A percentile compares a stretch with the other conserved stretches of the same genome.
Evolutionary conservation across 345 rosid genomes (phyloP).

Genomic region (Raphanus raphanistrum): DNA sequence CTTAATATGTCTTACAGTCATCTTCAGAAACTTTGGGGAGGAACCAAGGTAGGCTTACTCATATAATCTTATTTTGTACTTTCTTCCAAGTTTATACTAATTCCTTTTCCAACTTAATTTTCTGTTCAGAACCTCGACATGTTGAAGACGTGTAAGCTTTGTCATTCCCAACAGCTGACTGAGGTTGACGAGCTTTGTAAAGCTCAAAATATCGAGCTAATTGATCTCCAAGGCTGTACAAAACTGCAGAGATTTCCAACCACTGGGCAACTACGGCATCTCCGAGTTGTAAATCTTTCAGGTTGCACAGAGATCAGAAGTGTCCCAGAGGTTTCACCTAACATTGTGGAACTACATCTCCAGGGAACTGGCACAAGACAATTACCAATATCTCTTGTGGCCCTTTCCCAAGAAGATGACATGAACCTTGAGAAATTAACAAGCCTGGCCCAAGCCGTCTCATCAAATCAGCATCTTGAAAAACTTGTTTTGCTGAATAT

Average conservation of each 20-base stretch:
- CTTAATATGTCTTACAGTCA: slow-evolving; percentile 21
- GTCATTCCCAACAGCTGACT: slow-evolving; percentile 7
- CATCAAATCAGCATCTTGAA: not conserved
- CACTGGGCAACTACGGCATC: not conserved
- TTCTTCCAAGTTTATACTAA: not conserved
- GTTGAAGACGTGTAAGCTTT: slow-evolving; percentile 19
- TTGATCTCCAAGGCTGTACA: slow-evolving; percentile 20
- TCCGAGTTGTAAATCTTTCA: slow-evolving; percentile 11
- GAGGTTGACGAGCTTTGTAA: not conserved
- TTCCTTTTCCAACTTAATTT: not conserved
- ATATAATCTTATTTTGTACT: not conserved
- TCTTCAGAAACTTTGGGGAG: slow-evolving; percentile 31
- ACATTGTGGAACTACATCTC: slow-evolving; percentile 2
- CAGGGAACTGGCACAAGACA: slow-evolving; percentile 12
- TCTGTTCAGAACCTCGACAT: not conserved
- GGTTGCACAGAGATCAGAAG: slow-evolving; percentile 2
- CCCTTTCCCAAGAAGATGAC: not conserved
- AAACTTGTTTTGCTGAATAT: slow-evolving; percentile 16
- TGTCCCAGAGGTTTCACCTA: slow-evolving; percentile 4
- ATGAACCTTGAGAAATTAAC: not conserved
- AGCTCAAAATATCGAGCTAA: slow-evolving; percentile 4
- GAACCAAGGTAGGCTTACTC: slow-evolving; percentile 15
- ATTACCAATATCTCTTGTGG: not conserved
- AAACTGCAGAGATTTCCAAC: slow-evolving; percentile 15
- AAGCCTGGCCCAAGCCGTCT: not conserved